Base-by-base conservation (phyloP, 2,329 filamentous ascomycete species). In the Atkinsonella hypoxylon region DNA sequence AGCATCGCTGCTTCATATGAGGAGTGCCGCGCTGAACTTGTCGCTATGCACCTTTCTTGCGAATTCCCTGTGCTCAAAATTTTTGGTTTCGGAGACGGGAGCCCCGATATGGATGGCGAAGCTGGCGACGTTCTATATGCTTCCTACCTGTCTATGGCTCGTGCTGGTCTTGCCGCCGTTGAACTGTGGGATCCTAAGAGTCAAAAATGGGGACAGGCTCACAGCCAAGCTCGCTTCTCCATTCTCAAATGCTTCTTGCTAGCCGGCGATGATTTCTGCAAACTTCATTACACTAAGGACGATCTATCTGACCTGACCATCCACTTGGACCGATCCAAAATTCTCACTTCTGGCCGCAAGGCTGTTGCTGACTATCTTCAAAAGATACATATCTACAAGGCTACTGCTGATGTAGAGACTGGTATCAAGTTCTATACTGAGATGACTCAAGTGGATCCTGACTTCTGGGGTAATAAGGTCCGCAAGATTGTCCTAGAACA, bases 141-240 rank as follows among this genome's bases (percentile, higher is more conserved):
- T 0, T 83, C 86, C 2, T 98, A 97, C 66, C 78, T 98, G 10
- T 82, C 83, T 58, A 97, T 98, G 91, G 93, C 93, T 13, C 82
- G 90, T 38, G 89, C 89, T n/a, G 93, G 93, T 54, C 75, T 98
- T 43, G 80, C 83, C 6, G 86, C 90, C 1, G 77, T 97, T 20
- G 91, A 97, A 65, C 89, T 93, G 75, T 97, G 89, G 89, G 89
- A 96, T 61, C 89, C 89, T 6, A 90, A 90, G 71, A 83, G 78
- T 59, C 76, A 82, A 57, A 95, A 95, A 71, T 95, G 90, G 90
- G 90, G 90, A 9, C 90, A 95, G 67, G 79, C 86, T 56, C 89
- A 95, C 64, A 94, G 89, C 69, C 89, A 95, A 68, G 90, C 89
- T 20, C 85, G 90, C 11, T 96, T 89, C 70, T 87, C 85, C 48